These are phyloP conservation scores for Cladophialophora chaetospira DNA, from an alignment of 2,329 filamentous ascomycete species.

Conservation along the genomic window DNA sequence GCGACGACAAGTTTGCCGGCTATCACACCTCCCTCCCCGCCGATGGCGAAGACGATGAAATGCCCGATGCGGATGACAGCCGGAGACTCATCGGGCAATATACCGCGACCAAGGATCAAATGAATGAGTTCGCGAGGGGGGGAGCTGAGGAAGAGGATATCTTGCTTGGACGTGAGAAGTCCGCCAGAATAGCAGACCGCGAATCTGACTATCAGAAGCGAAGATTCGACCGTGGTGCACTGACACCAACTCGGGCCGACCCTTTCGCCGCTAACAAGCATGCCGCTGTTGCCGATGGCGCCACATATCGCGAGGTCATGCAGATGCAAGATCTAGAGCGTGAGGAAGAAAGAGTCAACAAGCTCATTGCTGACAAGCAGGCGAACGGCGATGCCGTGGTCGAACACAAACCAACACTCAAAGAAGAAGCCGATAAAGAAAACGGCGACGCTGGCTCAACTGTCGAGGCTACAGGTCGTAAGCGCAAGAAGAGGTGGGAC, in stretches of 20 bases:
- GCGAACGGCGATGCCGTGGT: slow-evolving; percentile 47
- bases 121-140: slow-evolving; percentile 89
- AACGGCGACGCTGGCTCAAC: slow-evolving; percentile 70
- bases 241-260: slow-evolving; percentile 84
- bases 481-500: slow-evolving; percentile 96
- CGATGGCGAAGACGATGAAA: slow-evolving; percentile 75
- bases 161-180: slow-evolving; percentile 80
- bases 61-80: slow-evolving; percentile 69
- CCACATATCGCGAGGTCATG: slow-evolving; percentile 91
- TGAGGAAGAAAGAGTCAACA: slow-evolving; percentile 85
- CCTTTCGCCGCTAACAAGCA: slow-evolving; percentile 77
- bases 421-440: slow-evolving; percentile 67
- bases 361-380: slow-evolving; percentile 75
- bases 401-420: slow-evolving; percentile 73
- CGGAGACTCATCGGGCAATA: slow-evolving; percentile 90
- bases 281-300: slow-evolving; percentile 61
- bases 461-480: slow-evolving; percentile 65
- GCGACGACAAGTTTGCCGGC: slow-evolving; percentile 78
- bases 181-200: slow-evolving; percentile 85
- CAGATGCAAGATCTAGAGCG: slow-evolving; percentile 84
- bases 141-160: slow-evolving; percentile 93
- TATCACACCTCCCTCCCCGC: slow-evolving; percentile 89
- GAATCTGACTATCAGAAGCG: slow-evolving; percentile 98
- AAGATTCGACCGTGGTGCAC: slow-evolving; percentile 75
- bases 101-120: slow-evolving; percentile 86